Evolutionary conservation across 331 rosid species (phyloP).

Genomic region (Malus hybrid): DNA sequence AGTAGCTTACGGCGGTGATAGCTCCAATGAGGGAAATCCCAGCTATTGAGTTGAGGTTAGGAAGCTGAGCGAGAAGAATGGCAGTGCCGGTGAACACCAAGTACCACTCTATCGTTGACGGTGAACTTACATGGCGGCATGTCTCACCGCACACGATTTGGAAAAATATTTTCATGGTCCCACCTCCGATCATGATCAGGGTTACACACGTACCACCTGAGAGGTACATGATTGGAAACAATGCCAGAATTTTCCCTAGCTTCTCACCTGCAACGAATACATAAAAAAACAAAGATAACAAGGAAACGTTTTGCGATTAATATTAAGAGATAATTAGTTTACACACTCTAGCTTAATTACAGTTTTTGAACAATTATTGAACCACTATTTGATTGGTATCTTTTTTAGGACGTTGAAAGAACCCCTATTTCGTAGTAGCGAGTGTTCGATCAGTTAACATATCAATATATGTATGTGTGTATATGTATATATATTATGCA

Average conservation of each 20-base stretch:
- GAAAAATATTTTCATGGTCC: slow-evolving; percentile 64
- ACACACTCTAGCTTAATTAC: too few species aligned
- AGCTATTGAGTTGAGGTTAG: slow-evolving; percentile 66
- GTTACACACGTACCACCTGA: slow-evolving; percentile 86
- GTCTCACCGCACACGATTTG: slow-evolving; percentile 28
- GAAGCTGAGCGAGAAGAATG: slow-evolving; percentile 66
- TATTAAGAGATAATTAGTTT: too few species aligned
- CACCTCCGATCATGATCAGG: slow-evolving; percentile 63
- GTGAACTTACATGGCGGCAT: slow-evolving; percentile 11
- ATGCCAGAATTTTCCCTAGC: slow-evolving; percentile 40
- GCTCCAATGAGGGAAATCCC: slow-evolving; percentile 68
- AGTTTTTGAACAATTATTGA: too few species aligned
- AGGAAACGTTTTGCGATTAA: too few species aligned
- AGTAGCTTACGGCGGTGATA: slow-evolving; percentile 49
- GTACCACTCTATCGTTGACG: slow-evolving; percentile 50
- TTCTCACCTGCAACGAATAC: slow-evolving; percentile 44
- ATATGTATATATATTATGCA: too few species aligned
- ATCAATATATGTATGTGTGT: neutral
- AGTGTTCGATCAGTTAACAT: neutral
- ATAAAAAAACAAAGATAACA: neutral
- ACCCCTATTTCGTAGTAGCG: neutral
- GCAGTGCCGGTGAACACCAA: slow-evolving; percentile 51
- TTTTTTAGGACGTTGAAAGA: neutral
- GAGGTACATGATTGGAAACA: slow-evolving; percentile 66
- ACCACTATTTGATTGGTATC: too few species aligned